phyloP scores from a whole-genome alignment of 2,329 filamentous ascomycete genomes.

The Nigrospora oryzae region DNA sequence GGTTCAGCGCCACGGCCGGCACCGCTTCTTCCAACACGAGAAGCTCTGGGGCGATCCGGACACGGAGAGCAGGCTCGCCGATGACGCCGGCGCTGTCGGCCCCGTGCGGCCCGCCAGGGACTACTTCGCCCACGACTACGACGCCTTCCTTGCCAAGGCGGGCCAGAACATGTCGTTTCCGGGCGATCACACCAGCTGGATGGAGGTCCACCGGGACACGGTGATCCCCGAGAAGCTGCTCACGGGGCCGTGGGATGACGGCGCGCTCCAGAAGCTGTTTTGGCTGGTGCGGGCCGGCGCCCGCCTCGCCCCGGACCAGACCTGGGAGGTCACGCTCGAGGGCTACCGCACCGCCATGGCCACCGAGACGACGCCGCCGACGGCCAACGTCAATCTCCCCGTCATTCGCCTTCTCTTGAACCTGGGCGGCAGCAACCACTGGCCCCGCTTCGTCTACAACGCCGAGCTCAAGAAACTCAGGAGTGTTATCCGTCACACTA shows the following conservation, averaged over 20 bases:
- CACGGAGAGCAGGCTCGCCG: slow-evolving; percentile 3
- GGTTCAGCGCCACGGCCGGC: slow-evolving; percentile 27
- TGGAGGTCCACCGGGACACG: slow-evolving; percentile 28
- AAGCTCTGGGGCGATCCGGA: slow-evolving; percentile 15
- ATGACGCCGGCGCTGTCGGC: slow-evolving; percentile 15
- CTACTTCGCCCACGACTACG: slow-evolving; percentile 16
- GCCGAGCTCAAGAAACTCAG: slow-evolving; percentile 1
- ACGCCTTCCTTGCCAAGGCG: slow-evolving; percentile 9
- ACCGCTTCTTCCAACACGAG: slow-evolving; percentile 23
- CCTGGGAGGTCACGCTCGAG: slow-evolving; percentile 32
- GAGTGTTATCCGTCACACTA: no score
- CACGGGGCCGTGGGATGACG: slow-evolving; percentile 31
- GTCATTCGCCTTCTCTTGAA: slow-evolving; percentile 3
- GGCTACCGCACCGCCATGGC: slow-evolving; percentile 25
- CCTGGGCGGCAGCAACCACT: slow-evolving; percentile 1
- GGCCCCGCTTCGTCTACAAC: slow-evolving; percentile 1
- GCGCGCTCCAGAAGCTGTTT: slow-evolving; percentile 30
- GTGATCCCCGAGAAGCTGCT: slow-evolving; percentile 31
- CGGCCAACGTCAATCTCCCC: slow-evolving; percentile 1
- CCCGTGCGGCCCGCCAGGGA: slow-evolving; percentile 6
- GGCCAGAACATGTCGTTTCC: slow-evolving; percentile 12
- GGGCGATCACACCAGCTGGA: slow-evolving; percentile 7
- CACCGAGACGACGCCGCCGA: background rate
- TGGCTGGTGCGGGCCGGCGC: slow-evolving; percentile 35
- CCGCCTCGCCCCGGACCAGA: slow-evolving; percentile 17